Evolutionary conservation across 1,139 yeast genomes (phyloP).

Genomic region (Yamadazyma conglobata): DNA sequence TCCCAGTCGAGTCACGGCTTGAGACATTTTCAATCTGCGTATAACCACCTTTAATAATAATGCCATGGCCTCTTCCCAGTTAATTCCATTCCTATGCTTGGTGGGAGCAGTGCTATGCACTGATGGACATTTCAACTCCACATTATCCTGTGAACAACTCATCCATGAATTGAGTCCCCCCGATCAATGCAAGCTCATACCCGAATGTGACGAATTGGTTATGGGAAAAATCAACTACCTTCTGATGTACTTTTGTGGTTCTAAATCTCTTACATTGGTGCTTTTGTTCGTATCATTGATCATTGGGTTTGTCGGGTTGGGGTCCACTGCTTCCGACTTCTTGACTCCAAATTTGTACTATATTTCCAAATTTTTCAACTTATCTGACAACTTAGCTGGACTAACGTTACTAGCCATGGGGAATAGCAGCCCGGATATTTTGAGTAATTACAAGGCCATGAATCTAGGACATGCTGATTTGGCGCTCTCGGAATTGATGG

Average conservation of each 20-base stretch:
- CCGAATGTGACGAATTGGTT: conserved; percentile 29
- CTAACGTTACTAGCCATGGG: conserved; percentile 87
- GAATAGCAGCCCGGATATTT: conserved; percentile 88
- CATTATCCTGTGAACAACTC: conserved; percentile 1
- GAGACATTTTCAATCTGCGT: no score
- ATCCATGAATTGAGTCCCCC: conserved; percentile 11
- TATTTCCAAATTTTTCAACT: conserved; percentile 53
- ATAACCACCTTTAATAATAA: no score
- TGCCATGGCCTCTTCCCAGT: no score
- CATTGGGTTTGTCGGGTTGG: conserved; percentile 56
- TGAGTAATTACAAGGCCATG: conserved; percentile 82
- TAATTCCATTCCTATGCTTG: no score
- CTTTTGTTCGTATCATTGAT: conserved; percentile 23
- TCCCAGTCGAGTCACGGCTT: no score
- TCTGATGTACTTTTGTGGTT: conserved; percentile 19
- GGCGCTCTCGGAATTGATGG: conserved; percentile 85
- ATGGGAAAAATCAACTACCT: conserved; percentile 44
- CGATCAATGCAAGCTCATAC: conserved; percentile 42
- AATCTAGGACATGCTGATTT: conserved; percentile 61
- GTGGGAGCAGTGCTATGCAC: no score
- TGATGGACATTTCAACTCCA: no score
- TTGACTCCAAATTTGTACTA: conserved; percentile 70
- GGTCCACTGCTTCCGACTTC: conserved; percentile 71
- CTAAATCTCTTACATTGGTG: conserved; percentile 14
- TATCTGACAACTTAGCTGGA: conserved; percentile 82